A percentile compares a stretch with the other conserved stretches of the same genome.
phyloP scores from a whole-genome alignment of 164 flowering plant genomes.

The Macadamia integrifolia region DNA sequence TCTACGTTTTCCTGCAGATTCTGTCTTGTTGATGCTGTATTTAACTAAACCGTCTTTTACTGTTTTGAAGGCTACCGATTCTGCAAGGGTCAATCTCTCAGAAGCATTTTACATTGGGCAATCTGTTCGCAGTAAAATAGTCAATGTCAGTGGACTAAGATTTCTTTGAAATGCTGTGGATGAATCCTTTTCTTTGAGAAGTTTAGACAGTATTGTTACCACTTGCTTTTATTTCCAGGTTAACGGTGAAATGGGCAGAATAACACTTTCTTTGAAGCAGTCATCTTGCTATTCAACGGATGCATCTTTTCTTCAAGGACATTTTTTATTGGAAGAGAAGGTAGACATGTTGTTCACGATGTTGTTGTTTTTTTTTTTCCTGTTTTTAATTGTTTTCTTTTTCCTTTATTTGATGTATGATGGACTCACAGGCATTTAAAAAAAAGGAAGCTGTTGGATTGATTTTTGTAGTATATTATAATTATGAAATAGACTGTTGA shows the following conservation, averaged over 20 bases:
- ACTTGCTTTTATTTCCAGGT: slow-evolving; percentile 40
- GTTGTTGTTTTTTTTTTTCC: background rate
- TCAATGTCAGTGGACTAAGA: slow-evolving; percentile 49
- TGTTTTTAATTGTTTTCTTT: background rate
- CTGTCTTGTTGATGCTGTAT: background rate
- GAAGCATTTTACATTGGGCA: slow-evolving; percentile 75
- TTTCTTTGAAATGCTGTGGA: background rate
- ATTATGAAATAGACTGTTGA: no score
- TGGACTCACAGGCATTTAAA: no score
- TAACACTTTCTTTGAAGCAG: slow-evolving; percentile 82
- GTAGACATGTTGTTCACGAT: slow-evolving; percentile 20
- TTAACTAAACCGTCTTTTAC: slow-evolving; percentile 3
- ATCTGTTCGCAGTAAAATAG: slow-evolving; percentile 78
- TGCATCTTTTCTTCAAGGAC: slow-evolving; percentile 75
- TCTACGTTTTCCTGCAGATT: background rate
- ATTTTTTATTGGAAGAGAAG: slow-evolving; percentile 74
- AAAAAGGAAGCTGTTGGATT: background rate
- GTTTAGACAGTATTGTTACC: background rate
- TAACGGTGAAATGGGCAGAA: slow-evolving; percentile 48
- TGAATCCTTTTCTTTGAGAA: background rate
- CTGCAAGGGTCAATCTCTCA: slow-evolving; percentile 36
- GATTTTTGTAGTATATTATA: background rate
- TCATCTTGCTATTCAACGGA: slow-evolving; percentile 72
- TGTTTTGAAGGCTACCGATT: slow-evolving; percentile 62
- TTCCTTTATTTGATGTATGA: background rate